phyloP scores from a whole-genome alignment of 108 stramenopile genomes.

The Hondaea fermentalgiana region DNA sequence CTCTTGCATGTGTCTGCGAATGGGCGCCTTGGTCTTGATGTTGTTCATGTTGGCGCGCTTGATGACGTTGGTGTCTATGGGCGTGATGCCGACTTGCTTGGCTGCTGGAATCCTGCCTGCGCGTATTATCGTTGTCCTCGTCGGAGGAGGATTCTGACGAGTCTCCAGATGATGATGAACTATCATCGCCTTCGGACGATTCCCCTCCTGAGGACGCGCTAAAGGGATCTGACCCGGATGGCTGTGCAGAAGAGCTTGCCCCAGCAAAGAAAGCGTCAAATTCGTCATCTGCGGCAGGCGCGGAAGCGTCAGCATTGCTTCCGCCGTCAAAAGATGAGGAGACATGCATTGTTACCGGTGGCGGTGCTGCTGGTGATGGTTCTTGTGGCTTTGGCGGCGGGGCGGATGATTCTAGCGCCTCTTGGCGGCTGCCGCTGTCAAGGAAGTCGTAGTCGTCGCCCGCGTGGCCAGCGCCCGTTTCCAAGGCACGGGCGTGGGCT shows the following conservation, averaged over 20 bases:
- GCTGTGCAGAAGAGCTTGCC: too few species aligned
- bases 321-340: too few species aligned
- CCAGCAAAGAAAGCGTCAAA: neutral
- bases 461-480: neutral
- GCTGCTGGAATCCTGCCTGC: too few species aligned
- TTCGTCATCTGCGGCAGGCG: neutral
- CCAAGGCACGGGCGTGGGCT: too few species aligned
- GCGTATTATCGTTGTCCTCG: neutral
- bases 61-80: too few species aligned
- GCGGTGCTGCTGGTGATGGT: neutral
- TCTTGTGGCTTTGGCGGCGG: neutral
- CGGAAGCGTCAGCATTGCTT: too few species aligned
- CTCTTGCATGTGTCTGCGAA: too few species aligned
- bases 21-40: too few species aligned
- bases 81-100: too few species aligned
- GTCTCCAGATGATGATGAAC: neutral
- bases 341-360: neutral
- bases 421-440: neutral
- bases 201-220: neutral
- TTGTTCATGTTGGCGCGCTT: too few species aligned
- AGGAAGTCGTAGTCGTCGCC: neutral
- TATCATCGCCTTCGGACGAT: neutral
- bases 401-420: neutral
- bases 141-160: neutral
- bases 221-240: neutral